Base-by-base conservation (phyloP, 768 basidiomycete genomes). In the Termitomyces sp. region DNA sequence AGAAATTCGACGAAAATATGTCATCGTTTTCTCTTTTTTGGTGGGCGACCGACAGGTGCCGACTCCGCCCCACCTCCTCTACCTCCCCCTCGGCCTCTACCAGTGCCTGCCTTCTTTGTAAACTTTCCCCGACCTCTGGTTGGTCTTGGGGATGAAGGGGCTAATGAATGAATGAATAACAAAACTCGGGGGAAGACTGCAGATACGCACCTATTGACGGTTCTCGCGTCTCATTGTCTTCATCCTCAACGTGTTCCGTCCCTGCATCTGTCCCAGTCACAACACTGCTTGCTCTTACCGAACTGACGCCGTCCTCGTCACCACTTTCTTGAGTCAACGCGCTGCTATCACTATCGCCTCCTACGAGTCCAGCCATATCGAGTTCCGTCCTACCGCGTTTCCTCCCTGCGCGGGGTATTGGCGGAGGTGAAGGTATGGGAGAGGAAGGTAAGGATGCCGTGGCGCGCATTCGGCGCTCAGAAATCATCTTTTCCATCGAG, bases 321-420 rank as follows among this genome's bases (percentile, higher is more conserved):
- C 85, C 89, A 61, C 89, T 91, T 70, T 92, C 89, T 68, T 89
- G 85, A 4, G 90, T 93, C 66, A 93, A 69, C 30, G 88, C 91
- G 63, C 91, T 92, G 66, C 88, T 90, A 63, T 92, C 91, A 67
- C 91, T 92, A 66, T 93, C 89, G 1, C 90, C 90, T 14, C 83
- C 85, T 2, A 91, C 82, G n/a, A 91, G 71, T 0, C 89, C 89
- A 0, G 89, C 88, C 73, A 87, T 75, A 58, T 85, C 82, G 7
- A 82, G 77, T 64, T 83, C 84, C 26, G 80, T 82, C 61, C 76
- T 79, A 26, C 78, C 75, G 46, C 78, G 77, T 36, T 72, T 77
- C 64, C 75, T 76, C 12, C 70, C 65, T 1, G 62, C 67, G 16
- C 72, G 69, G 50, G 70, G 65, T 57, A 66, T 68, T 50, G 70